Evolutionary conservation across 805 yeast genomes (phyloP).

Genomic region (Lipomyces chichibuensis): DNA sequence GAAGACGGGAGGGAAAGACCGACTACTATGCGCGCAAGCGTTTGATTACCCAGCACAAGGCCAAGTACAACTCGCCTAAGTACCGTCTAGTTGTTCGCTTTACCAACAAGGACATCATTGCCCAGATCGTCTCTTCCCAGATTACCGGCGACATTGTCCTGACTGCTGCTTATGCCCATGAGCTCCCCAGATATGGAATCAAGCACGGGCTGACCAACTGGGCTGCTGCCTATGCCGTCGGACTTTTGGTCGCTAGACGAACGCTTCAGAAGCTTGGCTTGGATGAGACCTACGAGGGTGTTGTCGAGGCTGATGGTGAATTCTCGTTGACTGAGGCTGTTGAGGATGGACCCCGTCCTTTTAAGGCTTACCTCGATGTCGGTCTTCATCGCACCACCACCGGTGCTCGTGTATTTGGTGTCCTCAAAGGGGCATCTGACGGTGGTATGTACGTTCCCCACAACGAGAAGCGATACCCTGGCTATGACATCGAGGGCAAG

Average conservation of each 20-base stretch:
- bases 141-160: constrained; percentile 95
- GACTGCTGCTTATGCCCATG: constrained; percentile 98
- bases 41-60: constrained; percentile 99
- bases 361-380: constrained; percentile 98
- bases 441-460: constrained; percentile 99
- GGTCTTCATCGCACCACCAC: constrained; percentile 99
- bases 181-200: constrained; percentile 97
- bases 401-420: constrained; percentile 99
- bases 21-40: constrained; percentile 99
- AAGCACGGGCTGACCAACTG: constrained; percentile 99
- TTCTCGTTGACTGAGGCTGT: constrained; percentile 97
- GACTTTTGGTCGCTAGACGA: constrained; percentile 98
- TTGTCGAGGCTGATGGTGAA: constrained; percentile 99
- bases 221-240: constrained; percentile 99
- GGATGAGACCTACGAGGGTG: constrained; percentile 98
- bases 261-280: constrained; percentile 95
- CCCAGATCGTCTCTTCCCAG: constrained; percentile 95
- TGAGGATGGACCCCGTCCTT: constrained; percentile 99
- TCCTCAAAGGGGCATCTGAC: constrained; percentile 99
- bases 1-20: constrained; percentile 99
- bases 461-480: constrained; percentile 99
- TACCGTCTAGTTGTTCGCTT: constrained; percentile 99
- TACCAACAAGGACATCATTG: constrained; percentile 99
- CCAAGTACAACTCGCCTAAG: constrained; percentile 99
- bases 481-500: constrained; percentile 98